These are phyloP conservation scores for Lachnellula suecica DNA, from an alignment of 2,329 filamentous ascomycete species.

Conservation along the genomic window DNA sequence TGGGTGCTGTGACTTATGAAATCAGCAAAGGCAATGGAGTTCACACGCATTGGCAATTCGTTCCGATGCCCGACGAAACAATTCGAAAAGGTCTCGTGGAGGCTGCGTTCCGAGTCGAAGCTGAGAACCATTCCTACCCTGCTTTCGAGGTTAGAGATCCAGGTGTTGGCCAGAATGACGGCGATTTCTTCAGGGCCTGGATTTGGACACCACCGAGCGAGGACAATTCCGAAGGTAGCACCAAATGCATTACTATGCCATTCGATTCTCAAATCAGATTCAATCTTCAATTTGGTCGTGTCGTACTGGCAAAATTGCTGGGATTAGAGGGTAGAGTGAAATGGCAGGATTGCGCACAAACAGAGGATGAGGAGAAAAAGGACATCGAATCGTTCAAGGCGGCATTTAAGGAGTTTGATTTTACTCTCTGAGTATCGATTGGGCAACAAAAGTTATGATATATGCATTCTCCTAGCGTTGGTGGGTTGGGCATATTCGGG, in stretches of 20 bases:
- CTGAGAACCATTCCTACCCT: slow-evolving; percentile 68
- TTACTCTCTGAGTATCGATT: slow-evolving; percentile 38
- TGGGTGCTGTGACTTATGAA: slow-evolving; percentile 90
- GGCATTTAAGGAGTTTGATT: slow-evolving; percentile 85
- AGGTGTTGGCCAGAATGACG: slow-evolving; percentile 48
- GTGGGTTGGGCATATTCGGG: neutral
- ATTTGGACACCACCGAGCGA: slow-evolving; percentile 62
- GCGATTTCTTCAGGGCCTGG: slow-evolving; percentile 81
- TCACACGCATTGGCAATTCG: slow-evolving; percentile 91
- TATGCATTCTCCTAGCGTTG: neutral
- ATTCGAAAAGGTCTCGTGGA: slow-evolving; percentile 76
- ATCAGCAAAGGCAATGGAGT: slow-evolving; percentile 80
- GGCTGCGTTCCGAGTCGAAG: slow-evolving; percentile 84
- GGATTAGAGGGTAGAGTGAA: slow-evolving; percentile 74
- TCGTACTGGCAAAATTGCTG: slow-evolving; percentile 85
- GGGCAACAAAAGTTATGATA: neutral
- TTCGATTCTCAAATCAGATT: slow-evolving; percentile 74
- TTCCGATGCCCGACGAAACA: slow-evolving; percentile 70
- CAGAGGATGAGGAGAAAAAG: slow-evolving; percentile 71
- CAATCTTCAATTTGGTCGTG: slow-evolving; percentile 85
- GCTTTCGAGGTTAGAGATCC: slow-evolving; percentile 49
- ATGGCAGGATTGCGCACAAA: slow-evolving; percentile 84
- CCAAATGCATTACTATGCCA: slow-evolving; percentile 72
- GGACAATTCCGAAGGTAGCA: slow-evolving; percentile 40
- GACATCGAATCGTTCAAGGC: slow-evolving; percentile 79